Evolutionary conservation across 805 yeast species (phyloP).

Genomic region (Lipomyces starkeyi): DNA sequence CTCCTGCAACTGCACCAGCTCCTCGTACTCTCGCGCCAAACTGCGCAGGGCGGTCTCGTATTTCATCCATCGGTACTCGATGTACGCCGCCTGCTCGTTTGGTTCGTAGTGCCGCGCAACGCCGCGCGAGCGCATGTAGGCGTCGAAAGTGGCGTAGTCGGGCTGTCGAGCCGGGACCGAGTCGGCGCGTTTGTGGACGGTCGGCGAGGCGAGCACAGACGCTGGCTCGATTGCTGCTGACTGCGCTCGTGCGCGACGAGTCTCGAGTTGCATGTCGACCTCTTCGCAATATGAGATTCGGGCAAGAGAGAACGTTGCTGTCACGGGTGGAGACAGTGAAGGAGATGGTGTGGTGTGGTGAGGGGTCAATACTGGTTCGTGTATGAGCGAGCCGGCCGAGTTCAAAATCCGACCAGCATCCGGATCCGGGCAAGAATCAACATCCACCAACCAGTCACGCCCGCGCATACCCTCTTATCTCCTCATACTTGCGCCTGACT

Average conservation of each 20-base stretch:
- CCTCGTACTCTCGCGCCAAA: neutral
- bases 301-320: neutral
- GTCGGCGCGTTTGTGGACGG: neutral
- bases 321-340: neutral
- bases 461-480: constrained; percentile 25
- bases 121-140: constrained; percentile 1
- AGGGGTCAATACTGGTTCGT: no score
- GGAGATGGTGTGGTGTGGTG: no score
- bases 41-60: constrained; percentile 2
- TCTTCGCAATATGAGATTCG: no score
- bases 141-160: neutral
- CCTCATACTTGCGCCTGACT: constrained; percentile 30
- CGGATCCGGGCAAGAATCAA: neutral
- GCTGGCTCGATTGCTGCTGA: neutral
- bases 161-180: constrained; percentile 2
- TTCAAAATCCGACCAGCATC: neutral
- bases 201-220: neutral
- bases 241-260: neutral
- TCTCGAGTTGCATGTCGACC: neutral
- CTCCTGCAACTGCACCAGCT: neutral
- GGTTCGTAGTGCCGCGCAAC: neutral
- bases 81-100: neutral
- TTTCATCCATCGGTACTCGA: constrained; percentile 2
- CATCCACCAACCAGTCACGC: neutral
- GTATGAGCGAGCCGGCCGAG: neutral